phyloP scores from a whole-genome alignment of 2,329 filamentous ascomycete genomes.

The Aspergillus sp. region DNA sequence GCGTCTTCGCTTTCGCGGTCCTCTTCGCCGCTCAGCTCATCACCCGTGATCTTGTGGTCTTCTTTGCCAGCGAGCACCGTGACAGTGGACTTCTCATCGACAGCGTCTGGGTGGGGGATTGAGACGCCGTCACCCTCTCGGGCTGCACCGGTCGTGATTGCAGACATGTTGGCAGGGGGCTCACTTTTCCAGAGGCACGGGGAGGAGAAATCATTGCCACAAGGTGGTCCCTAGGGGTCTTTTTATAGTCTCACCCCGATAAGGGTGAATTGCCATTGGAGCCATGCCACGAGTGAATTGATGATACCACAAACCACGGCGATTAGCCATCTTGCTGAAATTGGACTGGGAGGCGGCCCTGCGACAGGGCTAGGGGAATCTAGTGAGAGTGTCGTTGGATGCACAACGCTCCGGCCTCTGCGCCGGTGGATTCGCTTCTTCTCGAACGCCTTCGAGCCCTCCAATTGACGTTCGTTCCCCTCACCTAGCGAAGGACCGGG shows the following conservation, averaged over 20 bases:
- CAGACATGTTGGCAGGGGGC: not conserved
- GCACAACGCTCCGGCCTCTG: not conserved
- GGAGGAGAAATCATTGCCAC: not conserved
- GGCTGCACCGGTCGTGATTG: not conserved
- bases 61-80: not conserved
- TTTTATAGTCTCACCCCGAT: too few relatives aligned
- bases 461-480: not conserved
- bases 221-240: not conserved
- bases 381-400: not conserved
- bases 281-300: not conserved
- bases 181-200: not conserved
- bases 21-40: not conserved
- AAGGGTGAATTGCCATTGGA: not conserved
- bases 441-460: not conserved
- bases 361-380: not conserved
- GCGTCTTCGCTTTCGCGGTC: conserved; percentile 11
- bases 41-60: not conserved
- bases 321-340: not conserved
- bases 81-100: not conserved
- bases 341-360: not conserved
- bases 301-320: not conserved
- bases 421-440: not conserved
- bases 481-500: not conserved
- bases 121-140: not conserved
- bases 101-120: not conserved